phyloP scores from a whole-genome alignment of 1,284 basidiomycete species.

The Boletus subluridellus region DNA sequence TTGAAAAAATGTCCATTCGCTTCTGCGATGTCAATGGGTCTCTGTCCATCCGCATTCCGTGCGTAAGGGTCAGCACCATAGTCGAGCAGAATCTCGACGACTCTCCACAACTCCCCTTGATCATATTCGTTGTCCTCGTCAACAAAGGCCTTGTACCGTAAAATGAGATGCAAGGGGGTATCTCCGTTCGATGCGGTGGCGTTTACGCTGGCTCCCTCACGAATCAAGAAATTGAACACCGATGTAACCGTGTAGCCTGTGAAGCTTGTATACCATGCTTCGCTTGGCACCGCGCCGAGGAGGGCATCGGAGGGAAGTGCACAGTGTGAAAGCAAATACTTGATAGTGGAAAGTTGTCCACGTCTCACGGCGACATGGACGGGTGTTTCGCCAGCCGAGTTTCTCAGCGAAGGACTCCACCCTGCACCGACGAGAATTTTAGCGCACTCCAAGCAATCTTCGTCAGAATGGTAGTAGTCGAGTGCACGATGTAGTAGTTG shows the following conservation, averaged over 20 bases:
- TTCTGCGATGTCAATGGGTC: not conserved
- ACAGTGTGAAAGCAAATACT: not conserved
- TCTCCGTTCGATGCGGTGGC: not conserved
- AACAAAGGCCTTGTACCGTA: not conserved
- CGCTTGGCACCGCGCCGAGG: not conserved
- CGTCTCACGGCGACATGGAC: not conserved
- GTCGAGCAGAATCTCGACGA: not conserved
- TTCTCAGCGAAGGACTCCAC: not conserved
- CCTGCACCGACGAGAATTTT: not conserved
- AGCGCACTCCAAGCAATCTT: not conserved
- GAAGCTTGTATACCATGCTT: no score
- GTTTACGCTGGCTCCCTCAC: not conserved
- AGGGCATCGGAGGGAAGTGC: not conserved
- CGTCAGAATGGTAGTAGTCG: not conserved
- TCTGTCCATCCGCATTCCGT: not conserved
- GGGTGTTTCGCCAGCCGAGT: not conserved
- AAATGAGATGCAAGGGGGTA: not conserved
- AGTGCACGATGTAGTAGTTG: not conserved
- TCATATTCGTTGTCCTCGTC: not conserved
- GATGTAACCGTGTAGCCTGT: no score
- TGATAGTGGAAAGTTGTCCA: not conserved
- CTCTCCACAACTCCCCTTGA: not conserved
- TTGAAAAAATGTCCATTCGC: not conserved
- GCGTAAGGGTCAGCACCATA: not conserved
- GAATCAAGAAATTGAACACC: not conserved